Percentiles rank a stretch among this genome's conserved stretches.
Evolutionary conservation across 2,329 filamentous ascomycete species (phyloP).

Genomic region (Emericellopsis cladophorae): DNA sequence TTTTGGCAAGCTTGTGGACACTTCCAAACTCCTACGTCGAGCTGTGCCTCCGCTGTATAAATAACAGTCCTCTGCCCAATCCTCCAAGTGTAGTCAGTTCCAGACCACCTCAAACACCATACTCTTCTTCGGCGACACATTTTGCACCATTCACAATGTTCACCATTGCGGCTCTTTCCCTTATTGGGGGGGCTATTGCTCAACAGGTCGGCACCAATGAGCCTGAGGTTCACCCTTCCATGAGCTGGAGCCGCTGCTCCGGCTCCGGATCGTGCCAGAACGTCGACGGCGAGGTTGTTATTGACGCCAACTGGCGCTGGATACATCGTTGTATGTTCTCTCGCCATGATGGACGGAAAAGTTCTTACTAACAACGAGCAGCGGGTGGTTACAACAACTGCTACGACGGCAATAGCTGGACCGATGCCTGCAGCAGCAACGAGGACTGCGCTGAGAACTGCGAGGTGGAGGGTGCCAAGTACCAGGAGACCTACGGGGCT

Average conservation of each 20-base stretch:
- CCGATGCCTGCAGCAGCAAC: constrained; percentile 23
- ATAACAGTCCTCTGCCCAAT: background rate
- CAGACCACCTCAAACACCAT: too few species aligned
- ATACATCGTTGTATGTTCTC: constrained; percentile 20
- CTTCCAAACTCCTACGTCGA: too few species aligned
- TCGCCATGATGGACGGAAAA: background rate
- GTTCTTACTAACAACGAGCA: background rate
- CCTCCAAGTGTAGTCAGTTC: too few species aligned
- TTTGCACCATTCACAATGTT: constrained; percentile 1
- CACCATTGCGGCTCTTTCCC: constrained; percentile 6
- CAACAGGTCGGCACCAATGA: constrained; percentile 4
- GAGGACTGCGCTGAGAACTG: constrained; percentile 29
- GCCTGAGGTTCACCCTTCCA: constrained; percentile 4
- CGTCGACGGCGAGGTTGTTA: constrained; percentile 28
- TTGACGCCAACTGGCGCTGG: constrained; percentile 44
- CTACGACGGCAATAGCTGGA: constrained; percentile 29
- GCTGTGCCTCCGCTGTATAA: background rate
- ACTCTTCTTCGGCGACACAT: too few species aligned
- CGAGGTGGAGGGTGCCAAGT: constrained; percentile 31
- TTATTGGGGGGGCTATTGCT: constrained; percentile 5
- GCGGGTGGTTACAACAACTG: constrained; percentile 28
- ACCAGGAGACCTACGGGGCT: constrained; percentile 31
- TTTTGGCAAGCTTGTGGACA: background rate
- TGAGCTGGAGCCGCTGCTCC: constrained; percentile 4
- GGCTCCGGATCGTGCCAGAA: constrained; percentile 17